These are phyloP conservation scores for Arthrinium phaeospermum DNA, from an alignment of 2,329 filamentous ascomycete species.

Conservation along the genomic window DNA sequence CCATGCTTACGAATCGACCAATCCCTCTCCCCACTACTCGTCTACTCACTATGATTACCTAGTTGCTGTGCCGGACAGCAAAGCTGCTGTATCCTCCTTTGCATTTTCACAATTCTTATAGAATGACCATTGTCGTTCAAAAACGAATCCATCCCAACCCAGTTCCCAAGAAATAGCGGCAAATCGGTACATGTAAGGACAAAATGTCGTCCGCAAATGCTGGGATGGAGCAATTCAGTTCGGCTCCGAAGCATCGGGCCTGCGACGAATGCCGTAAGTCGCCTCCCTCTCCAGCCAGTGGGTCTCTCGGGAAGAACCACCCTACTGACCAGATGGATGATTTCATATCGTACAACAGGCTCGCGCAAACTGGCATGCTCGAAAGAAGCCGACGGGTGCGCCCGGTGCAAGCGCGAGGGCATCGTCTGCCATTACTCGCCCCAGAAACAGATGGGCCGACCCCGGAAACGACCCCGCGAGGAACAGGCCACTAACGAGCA, in stretches of 20 bases:
- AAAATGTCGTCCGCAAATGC: neutral
- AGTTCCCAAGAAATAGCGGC: neutral
- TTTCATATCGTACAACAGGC: conserved; percentile 45
- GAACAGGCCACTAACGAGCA: conserved; percentile 23
- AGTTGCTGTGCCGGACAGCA: neutral
- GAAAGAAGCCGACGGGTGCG: conserved; percentile 65
- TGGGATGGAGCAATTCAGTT: neutral
- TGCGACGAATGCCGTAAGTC: conserved; percentile 70
- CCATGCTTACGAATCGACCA: conserved; percentile 7
- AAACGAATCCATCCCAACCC: neutral
- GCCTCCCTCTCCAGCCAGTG: neutral
- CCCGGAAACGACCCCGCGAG: conserved; percentile 58
- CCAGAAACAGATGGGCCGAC: conserved; percentile 71
- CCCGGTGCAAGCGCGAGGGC: conserved; percentile 62
- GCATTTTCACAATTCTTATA: neutral
- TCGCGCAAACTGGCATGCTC: conserved; percentile 68
- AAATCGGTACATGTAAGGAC: neutral
- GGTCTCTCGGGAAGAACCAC: neutral
- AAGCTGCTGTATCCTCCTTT: neutral
- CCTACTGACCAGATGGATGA: neutral
- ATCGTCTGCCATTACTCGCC: conserved; percentile 66
- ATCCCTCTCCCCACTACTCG: neutral
- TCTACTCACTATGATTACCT: neutral
- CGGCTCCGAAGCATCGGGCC: conserved; percentile 59
- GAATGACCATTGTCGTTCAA: neutral